phyloP scores from a whole-genome alignment of 2,329 filamentous ascomycete genomes.

The Fusarium brachygibbosum region DNA sequence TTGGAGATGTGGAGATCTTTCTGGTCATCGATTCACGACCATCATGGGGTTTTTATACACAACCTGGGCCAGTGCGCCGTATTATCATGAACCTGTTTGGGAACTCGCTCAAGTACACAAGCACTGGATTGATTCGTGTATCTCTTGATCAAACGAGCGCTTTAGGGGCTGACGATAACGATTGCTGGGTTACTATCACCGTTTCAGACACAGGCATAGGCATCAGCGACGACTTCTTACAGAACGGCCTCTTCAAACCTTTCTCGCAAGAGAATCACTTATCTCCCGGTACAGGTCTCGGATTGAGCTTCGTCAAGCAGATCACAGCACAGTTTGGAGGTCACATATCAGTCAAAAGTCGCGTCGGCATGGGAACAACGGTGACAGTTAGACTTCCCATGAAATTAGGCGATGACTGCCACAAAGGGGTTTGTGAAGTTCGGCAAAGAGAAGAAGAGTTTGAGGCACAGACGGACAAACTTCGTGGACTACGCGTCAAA shows the following conservation, averaged over 20 bases:
- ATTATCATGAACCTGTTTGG: conserved; percentile 74
- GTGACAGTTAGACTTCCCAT: conserved; percentile 54
- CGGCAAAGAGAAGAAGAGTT: conserved; percentile 48
- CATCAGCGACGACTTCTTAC: conserved; percentile 73
- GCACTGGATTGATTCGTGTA: conserved; percentile 51
- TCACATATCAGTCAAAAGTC: conserved; percentile 68
- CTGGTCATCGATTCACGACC: conserved; percentile 56
- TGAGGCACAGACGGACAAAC: conserved; percentile 44
- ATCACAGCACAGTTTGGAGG: conserved; percentile 72
- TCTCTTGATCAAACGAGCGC: conserved; percentile 43
- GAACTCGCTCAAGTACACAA: conserved; percentile 73
- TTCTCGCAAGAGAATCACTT: conserved; percentile 75
- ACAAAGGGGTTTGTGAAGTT: background rate
- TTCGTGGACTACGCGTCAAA: conserved; percentile 51
- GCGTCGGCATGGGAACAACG: conserved; percentile 54
- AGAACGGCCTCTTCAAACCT: conserved; percentile 71
- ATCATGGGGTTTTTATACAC: conserved; percentile 67
- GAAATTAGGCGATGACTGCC: conserved; percentile 2
- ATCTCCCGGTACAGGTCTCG: conserved; percentile 72
- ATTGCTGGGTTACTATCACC: conserved; percentile 54
- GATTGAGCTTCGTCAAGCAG: conserved; percentile 73
- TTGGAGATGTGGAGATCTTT: conserved; percentile 51
- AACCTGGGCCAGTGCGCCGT: conserved; percentile 65
- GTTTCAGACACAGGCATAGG: conserved; percentile 76
- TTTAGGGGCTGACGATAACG: background rate